Conservation (phyloP, 805 yeast species). For the Starmera caribaea region DNA sequence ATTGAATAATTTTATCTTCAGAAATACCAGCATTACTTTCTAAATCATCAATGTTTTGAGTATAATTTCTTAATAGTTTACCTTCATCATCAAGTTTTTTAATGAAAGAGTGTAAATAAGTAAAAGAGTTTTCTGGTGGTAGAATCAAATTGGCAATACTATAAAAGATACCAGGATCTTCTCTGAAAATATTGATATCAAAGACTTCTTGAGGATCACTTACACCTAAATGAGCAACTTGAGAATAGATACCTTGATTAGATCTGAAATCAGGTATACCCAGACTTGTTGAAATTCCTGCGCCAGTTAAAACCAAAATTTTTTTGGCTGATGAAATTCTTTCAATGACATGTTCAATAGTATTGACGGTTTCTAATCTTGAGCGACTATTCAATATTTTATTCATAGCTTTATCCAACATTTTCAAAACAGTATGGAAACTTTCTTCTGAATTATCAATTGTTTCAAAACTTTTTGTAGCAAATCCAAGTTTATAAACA, state of each 20-base stretch:
- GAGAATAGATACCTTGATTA: conserved; percentile 73
- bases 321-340: conserved; percentile 46
- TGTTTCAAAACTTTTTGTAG: conserved; percentile 16
- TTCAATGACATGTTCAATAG: conserved; percentile 48
- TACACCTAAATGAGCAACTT: conserved; percentile 56
- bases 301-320: conserved; percentile 77
- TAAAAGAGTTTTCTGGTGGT: conserved; percentile 57
- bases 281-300: conserved; percentile 82
- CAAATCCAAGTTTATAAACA: conserved; percentile 56
- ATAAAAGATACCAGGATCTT: conserved; percentile 74
- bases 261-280: conserved; percentile 94
- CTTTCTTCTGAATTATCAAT: conserved; percentile 33
- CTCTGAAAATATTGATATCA: conserved; percentile 57
- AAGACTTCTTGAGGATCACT: conserved; percentile 89
- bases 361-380: conserved; percentile 41
- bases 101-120: conserved; percentile 79
- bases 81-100: conserved; percentile 64
- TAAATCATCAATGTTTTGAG: conserved; percentile 85
- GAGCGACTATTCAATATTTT: conserved; percentile 49
- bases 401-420: conserved; percentile 55
- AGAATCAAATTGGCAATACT: conserved; percentile 79
- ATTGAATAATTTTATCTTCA: conserved; percentile 64
- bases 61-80: conserved; percentile 72
- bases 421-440: conserved; percentile 36
- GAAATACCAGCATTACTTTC: conserved; percentile 74